Evolutionary conservation across 129 eudicot genomes (phyloP).

Genomic region (Erigeron canadensis): DNA sequence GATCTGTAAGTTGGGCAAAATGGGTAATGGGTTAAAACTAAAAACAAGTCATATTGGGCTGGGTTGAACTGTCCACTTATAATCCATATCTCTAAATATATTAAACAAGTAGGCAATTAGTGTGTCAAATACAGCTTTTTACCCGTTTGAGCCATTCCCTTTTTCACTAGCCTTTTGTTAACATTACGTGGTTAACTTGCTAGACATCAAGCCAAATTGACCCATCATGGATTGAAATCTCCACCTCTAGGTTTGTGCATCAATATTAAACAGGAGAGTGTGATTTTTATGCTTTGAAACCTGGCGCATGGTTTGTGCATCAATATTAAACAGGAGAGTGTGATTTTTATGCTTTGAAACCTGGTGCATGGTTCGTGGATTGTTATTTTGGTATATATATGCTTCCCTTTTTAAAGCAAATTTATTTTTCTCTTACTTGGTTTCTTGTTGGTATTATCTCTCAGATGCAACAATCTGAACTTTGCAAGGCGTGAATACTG

Average conservation of each 20-base stretch:
- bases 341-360: not conserved
- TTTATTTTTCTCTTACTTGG: not conserved
- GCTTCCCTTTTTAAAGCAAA: not conserved
- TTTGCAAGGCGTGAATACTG: slow-evolving; percentile 86
- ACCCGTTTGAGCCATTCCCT: not conserved
- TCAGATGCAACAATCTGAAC: slow-evolving; percentile 83
- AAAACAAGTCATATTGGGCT: too few species aligned
- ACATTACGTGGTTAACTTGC: not conserved
- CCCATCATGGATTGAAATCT: not conserved
- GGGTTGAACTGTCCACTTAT: too few species aligned
- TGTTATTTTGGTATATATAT: not conserved
- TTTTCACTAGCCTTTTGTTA: not conserved
- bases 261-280: not conserved
- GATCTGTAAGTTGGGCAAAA: too few species aligned
- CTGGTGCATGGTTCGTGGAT: not conserved
- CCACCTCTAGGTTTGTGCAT: not conserved
- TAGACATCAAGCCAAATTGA: not conserved
- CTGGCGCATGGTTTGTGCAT: not conserved
- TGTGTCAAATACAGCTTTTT: not conserved
- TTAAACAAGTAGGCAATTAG: not conserved
- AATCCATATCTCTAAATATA: not conserved
- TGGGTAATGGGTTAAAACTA: too few species aligned
- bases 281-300: not conserved
- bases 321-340: not conserved
- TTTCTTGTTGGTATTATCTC: not conserved